Evolutionary conservation across 2,329 filamentous ascomycete genomes (phyloP), one percentile per base, ranked within the genome.

Genomic region (Emmonsiellopsis sp.): DNA sequence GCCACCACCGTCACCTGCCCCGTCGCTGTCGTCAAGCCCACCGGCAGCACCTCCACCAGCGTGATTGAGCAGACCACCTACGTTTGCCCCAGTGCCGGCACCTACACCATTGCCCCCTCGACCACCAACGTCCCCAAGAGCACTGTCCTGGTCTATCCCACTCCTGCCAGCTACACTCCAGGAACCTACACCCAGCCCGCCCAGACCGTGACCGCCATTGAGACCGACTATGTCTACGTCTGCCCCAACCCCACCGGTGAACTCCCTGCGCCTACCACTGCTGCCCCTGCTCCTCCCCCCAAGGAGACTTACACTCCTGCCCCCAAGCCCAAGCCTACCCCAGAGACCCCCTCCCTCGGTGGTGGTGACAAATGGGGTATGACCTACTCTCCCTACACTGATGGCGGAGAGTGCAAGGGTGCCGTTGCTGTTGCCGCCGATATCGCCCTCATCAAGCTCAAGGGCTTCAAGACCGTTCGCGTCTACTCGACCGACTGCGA

Each of bases 401-500:
- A 75, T 57, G 61, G 66, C 51, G 73, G 73, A 50, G 63, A 73
- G 48, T 92, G 88, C 84, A 89, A 87, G 82, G 65, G 67, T 56
- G 71, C 78, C 57, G 58, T 58, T n/a, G 69, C 79, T 47, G 81
- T 92, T 55, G 67, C 76, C 57, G 52, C 63, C 26, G 86, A 91
- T 60, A 78, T 92, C 60, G 68, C 71, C 40, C 61, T 70, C 55
- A 86, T 92, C 66, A 80, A 83, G 65, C 49, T 62, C 51, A 80
- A 81, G 59, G 87, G 86, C 56, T 89, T 91, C 80, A 73, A 72
- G 59, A 76, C 80, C 49, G 70, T 92, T 68, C 91, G 92, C 70
- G 78, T 93, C 68, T 97, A 97, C 83, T 89, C 86, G 59, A 91
- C 90, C 62, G 91, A 96, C 80, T 97, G 92, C 79, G 78, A 81